These are phyloP conservation scores for Agrocybe praecox DNA, from an alignment of 768 basidiomycete genomes.

Conservation along the genomic window DNA sequence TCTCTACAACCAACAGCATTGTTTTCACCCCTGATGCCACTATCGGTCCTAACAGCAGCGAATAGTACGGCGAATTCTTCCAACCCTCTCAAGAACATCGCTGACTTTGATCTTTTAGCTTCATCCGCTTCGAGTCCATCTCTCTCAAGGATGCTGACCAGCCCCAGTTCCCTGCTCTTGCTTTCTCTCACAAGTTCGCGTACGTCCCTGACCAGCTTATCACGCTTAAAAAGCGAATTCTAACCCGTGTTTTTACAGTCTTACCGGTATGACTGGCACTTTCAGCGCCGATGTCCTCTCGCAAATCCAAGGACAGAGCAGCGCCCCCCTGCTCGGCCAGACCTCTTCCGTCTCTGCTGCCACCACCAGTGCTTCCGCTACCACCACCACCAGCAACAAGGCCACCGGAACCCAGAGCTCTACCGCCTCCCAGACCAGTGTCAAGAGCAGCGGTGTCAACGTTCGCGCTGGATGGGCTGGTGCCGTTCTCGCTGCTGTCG, in stretches of 20 bases:
- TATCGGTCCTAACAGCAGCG: conserved; percentile 56
- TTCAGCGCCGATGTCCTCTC: conserved; percentile 59
- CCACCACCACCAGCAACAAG: conserved; percentile 16
- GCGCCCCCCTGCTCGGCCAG: conserved; percentile 37
- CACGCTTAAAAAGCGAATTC: not conserved
- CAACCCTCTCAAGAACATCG: not conserved
- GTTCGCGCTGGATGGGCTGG: conserved; percentile 15
- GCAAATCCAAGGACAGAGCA: conserved; percentile 62
- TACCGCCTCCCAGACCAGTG: conserved; percentile 14
- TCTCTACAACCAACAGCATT: conserved; percentile 46
- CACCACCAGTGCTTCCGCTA: conserved; percentile 19
- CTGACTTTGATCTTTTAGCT: conserved; percentile 43
- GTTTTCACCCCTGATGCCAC: conserved; percentile 52
- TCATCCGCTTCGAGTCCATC: conserved; percentile 75
- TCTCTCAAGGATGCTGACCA: conserved; percentile 50
- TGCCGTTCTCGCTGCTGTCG: conserved; percentile 8
- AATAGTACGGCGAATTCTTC: conserved; percentile 49
- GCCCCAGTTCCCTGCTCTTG: conserved; percentile 59
- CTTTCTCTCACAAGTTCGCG: conserved; percentile 83
- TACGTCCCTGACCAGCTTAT: conserved; percentile 33
- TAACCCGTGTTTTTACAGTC: conserved; percentile 35
- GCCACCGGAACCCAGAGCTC: conserved; percentile 12
- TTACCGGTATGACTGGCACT: conserved; percentile 67
- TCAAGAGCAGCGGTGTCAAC: conserved; percentile 20
- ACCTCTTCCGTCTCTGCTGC: conserved; percentile 18